A percentile compares a stretch with the other conserved stretches of the same genome.
These are phyloP conservation scores for Phytophthora citricola DNA, from an alignment of 352 stramenopile species.

Conservation along the genomic window DNA sequence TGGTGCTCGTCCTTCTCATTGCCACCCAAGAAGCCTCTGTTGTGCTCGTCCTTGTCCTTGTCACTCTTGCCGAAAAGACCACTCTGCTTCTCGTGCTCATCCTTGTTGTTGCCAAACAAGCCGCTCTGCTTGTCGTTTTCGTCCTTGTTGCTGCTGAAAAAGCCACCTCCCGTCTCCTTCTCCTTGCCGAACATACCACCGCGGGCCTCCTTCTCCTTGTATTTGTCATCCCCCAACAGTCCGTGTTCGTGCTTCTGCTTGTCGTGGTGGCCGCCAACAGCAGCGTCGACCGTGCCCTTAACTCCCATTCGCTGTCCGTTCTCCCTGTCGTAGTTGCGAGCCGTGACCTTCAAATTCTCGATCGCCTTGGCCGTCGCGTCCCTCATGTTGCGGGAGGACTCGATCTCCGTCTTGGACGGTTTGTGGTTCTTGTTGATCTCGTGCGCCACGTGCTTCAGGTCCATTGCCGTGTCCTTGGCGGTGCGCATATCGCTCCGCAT, in stretches of 20 bases:
- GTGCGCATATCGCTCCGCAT: constrained; percentile 35
- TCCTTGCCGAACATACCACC: constrained; percentile 4
- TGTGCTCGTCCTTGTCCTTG: constrained; percentile 12
- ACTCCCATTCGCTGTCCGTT: constrained; percentile 33
- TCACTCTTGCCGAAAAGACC: constrained; percentile 4
- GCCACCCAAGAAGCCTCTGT: background rate
- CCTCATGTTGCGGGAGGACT: constrained; percentile 31
- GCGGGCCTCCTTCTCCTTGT: background rate
- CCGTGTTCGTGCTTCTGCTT: constrained; percentile 16
- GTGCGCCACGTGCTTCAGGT: constrained; percentile 33
- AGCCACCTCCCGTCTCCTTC: constrained; percentile 5
- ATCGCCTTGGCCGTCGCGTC: constrained; percentile 28
- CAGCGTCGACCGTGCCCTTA: constrained; percentile 28
- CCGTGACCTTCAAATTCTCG: constrained; percentile 17
- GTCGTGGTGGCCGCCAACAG: constrained; percentile 20
- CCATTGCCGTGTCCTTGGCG: constrained; percentile 30
- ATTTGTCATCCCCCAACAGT: constrained; percentile 2
- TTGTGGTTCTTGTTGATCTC: constrained; percentile 26
- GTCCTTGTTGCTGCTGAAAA: constrained; percentile 9
- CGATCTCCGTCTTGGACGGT: constrained; percentile 25
- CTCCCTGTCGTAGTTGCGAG: constrained; percentile 38
- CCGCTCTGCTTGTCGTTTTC: constrained; percentile 11
- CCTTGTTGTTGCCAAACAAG: constrained; percentile 5
- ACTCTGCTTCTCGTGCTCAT: background rate
- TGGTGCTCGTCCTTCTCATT: constrained; percentile 22